These are phyloP conservation scores for Neopestalotiopsis sp. DNA, from an alignment of 2,329 filamentous ascomycete species.

Conservation along the genomic window DNA sequence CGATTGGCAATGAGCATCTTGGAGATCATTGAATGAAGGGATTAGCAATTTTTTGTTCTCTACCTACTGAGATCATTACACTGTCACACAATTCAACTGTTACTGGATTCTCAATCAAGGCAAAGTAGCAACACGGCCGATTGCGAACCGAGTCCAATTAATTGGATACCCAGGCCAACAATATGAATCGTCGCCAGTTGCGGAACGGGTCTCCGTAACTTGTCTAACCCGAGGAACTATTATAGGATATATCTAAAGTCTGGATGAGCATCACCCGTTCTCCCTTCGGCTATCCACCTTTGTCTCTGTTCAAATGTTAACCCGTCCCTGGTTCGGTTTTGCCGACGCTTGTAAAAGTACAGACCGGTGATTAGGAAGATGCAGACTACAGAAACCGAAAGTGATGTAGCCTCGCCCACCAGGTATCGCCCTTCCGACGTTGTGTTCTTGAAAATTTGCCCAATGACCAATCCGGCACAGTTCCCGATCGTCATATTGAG, in stretches of 20 bases:
- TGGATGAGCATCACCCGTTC: background rate
- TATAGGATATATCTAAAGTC: constrained; percentile 10
- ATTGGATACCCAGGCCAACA: too few relatives aligned
- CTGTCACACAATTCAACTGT: too few relatives aligned
- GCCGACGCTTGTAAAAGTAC: constrained; percentile 3
- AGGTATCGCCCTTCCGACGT: constrained; percentile 17
- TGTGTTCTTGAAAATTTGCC: constrained; percentile 19
- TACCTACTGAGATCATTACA: too few relatives aligned
- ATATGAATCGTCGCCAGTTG: too few relatives aligned
- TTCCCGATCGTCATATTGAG: constrained; percentile 20
- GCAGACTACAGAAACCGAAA: constrained; percentile 7
- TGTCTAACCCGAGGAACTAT: background rate
- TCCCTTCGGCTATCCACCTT: background rate
- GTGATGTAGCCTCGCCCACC: constrained; percentile 11
- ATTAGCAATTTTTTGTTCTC: too few relatives aligned
- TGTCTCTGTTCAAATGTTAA: background rate
- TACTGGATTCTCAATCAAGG: too few relatives aligned
- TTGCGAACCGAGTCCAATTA: too few relatives aligned
- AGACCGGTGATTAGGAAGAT: constrained; percentile 2
- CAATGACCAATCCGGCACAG: constrained; percentile 19
- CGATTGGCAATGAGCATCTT: too few relatives aligned
- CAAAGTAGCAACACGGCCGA: too few relatives aligned
- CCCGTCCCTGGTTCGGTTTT: background rate
- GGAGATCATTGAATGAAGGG: too few relatives aligned
- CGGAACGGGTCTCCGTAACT: too few relatives aligned